Conservation (phyloP, 176 grass and related monocot genomes). For the Bonia amplexicaulis region DNA sequence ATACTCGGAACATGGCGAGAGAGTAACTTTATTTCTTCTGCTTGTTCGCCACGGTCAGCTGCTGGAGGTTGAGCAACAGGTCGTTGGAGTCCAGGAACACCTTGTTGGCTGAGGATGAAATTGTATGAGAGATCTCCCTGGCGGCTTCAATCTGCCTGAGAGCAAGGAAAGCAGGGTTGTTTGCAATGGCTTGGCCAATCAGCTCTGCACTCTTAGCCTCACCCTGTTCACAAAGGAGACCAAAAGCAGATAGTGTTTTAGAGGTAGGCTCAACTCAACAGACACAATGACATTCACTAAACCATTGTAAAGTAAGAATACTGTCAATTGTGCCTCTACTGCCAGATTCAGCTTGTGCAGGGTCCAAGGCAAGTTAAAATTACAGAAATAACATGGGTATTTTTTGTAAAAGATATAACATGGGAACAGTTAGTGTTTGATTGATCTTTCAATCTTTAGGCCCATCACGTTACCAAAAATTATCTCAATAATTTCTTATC, state of each 20-base stretch:
- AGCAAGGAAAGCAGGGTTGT: slow-evolving; percentile 77
- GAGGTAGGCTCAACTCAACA: neutral
- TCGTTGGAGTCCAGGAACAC: slow-evolving; percentile 82
- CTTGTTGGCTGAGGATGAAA: slow-evolving; percentile 61
- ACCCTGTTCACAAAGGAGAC: slow-evolving; percentile 31
- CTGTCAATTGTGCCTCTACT: neutral
- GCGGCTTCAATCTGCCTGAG: slow-evolving; percentile 76
- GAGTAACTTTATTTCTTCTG: slow-evolving; percentile 31
- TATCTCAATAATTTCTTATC: neutral
- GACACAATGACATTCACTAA: neutral
- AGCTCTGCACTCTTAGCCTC: slow-evolving; percentile 86
- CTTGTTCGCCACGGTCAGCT: slow-evolving; percentile 38
- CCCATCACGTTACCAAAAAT: neutral
- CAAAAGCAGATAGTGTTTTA: neutral
- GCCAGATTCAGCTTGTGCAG: neutral
- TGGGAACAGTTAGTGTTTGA: neutral
- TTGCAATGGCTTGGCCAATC: slow-evolving; percentile 75
- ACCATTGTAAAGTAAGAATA: neutral
- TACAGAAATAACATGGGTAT: neutral
- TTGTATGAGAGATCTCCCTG: slow-evolving; percentile 73
- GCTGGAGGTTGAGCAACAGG: slow-evolving; percentile 70
- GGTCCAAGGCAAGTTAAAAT: neutral
- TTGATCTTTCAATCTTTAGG: neutral
- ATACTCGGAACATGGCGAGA: neutral
- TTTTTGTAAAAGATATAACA: neutral